Evolutionary conservation across 306 rosid species (phyloP), one percentile per base, ranked within the genome.

Genomic region (Trichosanthes truncata): DNA sequence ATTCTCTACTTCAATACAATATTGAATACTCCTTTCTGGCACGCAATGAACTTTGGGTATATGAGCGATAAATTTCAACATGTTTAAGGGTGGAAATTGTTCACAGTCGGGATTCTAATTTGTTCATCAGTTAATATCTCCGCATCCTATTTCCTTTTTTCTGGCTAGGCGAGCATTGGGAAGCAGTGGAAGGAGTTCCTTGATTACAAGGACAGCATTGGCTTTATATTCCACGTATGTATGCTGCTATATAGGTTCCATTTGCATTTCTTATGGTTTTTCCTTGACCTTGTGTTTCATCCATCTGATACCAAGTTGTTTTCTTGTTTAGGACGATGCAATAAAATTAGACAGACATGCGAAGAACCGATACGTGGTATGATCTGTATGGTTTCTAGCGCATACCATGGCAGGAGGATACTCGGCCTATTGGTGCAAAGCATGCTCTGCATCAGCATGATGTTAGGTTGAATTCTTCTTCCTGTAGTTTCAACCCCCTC

Each of bases 131-230:
- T 72, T 72, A 51, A 46, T 25, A 33, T 23, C 40, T 45, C 11
- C 6, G 40, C 57, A 6, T 46, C 59, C 41, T 11, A 17, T 12
- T 5, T n/a, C 33, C 45, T 33, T 31, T 18, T 74, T 53, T 74
- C 48, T 51, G 81, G 40, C 77, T 79, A 96, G 99, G 1, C 85
- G 80, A 96, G 97, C 94, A 96, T 96, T 79, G 99, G 94, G 59
- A 96, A 88, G 80, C 98, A 93, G 83, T 96, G 97, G 99, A 96
- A 96, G 88, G 94, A 88, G 82, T 86, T 91, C 80, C 94, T 96
- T 60, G 98, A 96, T 84, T 89, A 74, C 86, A 90, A 87, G 29
- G 98, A 93, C 0, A 31, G 59, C 43, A 85, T 91, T 53, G 98
- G 99, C 52, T 96, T 90, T 83, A 93, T 93, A 78, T 87, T 89